Evolutionary conservation across 148 eudicot species (phyloP).

Genomic region (Beta vulgaris): DNA sequence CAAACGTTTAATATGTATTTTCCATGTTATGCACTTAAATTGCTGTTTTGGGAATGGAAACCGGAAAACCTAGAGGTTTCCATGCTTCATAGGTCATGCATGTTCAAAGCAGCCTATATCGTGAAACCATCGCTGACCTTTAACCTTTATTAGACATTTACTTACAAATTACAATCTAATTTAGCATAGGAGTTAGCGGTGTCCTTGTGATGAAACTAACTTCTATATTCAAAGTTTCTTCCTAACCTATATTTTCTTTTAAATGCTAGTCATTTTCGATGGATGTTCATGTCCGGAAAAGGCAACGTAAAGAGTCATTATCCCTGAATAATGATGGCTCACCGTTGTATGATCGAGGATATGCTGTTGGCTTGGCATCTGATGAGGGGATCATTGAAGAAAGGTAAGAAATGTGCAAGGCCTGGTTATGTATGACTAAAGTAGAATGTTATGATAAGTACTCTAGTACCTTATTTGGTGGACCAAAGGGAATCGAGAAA

Average conservation of each 20-base stretch:
- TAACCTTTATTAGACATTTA: not conserved
- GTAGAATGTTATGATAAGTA: not conserved
- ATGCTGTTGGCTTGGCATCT: constrained; percentile 36
- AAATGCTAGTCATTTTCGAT: constrained; percentile 38
- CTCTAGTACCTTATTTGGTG: not conserved
- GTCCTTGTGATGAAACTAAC: not conserved
- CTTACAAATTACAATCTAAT: not conserved
- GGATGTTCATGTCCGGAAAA: constrained; percentile 34
- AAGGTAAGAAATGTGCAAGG: constrained; percentile 25
- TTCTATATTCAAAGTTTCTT: constrained; percentile 1
- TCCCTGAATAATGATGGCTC: constrained; percentile 25
- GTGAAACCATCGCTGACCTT: not conserved
- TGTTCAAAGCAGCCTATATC: not conserved
- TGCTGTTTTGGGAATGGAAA: no score
- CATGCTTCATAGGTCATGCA: no score
- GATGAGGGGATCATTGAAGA: constrained; percentile 22
- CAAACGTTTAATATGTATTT: not conserved
- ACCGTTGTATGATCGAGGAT: constrained; percentile 40
- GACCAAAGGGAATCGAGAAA: not conserved
- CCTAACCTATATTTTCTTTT: constrained; percentile 9
- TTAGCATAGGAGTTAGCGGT: not conserved
- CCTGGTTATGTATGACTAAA: not conserved
- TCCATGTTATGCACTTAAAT: not conserved
- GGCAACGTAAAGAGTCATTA: constrained; percentile 26
- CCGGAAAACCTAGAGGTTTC: no score